These are phyloP conservation scores for Borealophlyctis nickersoniae DNA, from an alignment of 192 early-diverging fungal species.

Conservation along the genomic window DNA sequence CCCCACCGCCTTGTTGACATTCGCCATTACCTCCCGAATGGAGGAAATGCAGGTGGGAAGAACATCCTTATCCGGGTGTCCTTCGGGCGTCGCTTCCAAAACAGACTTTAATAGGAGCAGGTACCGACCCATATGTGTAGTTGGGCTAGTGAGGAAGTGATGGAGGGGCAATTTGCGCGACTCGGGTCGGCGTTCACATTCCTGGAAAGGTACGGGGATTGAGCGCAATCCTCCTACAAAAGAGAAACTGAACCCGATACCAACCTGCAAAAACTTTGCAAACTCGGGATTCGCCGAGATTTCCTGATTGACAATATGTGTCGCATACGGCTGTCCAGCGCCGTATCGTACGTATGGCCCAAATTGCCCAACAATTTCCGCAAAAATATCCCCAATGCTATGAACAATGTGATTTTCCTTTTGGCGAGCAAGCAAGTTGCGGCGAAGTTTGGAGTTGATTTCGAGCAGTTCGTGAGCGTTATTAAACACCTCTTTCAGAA, in stretches of 20 bases:
- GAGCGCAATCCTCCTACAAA: too few relatives aligned
- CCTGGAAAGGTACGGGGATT: too few relatives aligned
- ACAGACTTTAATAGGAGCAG: constrained; percentile 77
- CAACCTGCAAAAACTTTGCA: constrained; percentile 72
- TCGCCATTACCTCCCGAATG: constrained; percentile 69
- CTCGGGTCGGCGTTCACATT: constrained; percentile 71
- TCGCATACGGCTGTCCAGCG: constrained; percentile 77
- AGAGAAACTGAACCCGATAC: too few relatives aligned
- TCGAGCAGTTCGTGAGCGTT: constrained; percentile 36
- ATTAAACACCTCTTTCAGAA: constrained; percentile 64
- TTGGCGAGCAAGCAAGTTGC: constrained; percentile 37
- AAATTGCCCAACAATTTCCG: constrained; percentile 66
- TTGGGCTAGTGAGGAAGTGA: constrained; percentile 84
- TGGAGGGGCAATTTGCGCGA: constrained; percentile 79
- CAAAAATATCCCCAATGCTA: constrained; percentile 82
- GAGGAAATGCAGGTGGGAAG: constrained; percentile 71
- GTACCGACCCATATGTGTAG: constrained; percentile 84
- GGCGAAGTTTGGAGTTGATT: constrained; percentile 37
- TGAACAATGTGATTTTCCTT: constrained; percentile 66
- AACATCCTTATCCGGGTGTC: constrained; percentile 71
- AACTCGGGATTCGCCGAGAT: constrained; percentile 64
- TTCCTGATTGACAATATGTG: constrained; percentile 80
- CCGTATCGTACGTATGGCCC: constrained; percentile 84
- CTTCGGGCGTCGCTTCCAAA: constrained; percentile 76
- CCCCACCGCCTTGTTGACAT: constrained; percentile 85